Evolutionary conservation across 1,284 basidiomycete species (phyloP).

Genomic region (Rhodotorula sp.): DNA sequence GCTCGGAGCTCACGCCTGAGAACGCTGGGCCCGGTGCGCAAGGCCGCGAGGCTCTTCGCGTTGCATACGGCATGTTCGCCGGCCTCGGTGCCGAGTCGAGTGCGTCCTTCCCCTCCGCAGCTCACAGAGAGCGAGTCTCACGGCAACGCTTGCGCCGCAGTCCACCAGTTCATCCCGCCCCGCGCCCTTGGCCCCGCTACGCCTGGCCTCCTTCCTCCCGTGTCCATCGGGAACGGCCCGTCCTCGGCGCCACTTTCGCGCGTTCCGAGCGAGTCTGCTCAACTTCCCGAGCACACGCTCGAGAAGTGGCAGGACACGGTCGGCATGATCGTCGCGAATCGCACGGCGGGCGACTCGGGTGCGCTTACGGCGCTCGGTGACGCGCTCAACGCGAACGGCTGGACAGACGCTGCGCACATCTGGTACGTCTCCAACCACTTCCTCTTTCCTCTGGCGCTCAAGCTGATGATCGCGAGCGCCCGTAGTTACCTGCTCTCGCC

Average conservation of each 20-base stretch:
- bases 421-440: slow-evolving; percentile 66
- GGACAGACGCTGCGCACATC: slow-evolving; percentile 83
- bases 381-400: slow-evolving; percentile 69
- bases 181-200: slow-evolving; percentile 54
- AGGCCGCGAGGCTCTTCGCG: slow-evolving; percentile 71
- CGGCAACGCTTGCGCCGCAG: slow-evolving; percentile 52
- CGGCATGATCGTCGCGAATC: slow-evolving; percentile 78
- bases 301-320: slow-evolving; percentile 82
- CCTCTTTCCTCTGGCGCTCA: slow-evolving; percentile 13
- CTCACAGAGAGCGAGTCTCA: background rate
- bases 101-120: slow-evolving; percentile 51
- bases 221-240: slow-evolving; percentile 16
- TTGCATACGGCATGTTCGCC: slow-evolving; percentile 82
- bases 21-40: slow-evolving; percentile 47
- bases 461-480: background rate
- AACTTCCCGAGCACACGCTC: slow-evolving; percentile 62
- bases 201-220: slow-evolving; percentile 51
- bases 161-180: slow-evolving; percentile 72
- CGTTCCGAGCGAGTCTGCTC: slow-evolving; percentile 52
- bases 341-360: slow-evolving; percentile 61
- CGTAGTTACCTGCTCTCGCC: slow-evolving; percentile 83
- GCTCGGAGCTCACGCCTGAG: slow-evolving; percentile 66
- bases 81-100: slow-evolving; percentile 76
- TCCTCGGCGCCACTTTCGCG: slow-evolving; percentile 62
- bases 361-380: slow-evolving; percentile 86